A percentile compares a stretch with the other conserved stretches of the same genome.
Evolutionary conservation across 129 eudicot genomes (phyloP).

Genomic region (Chrysanthemum makinoi): DNA sequence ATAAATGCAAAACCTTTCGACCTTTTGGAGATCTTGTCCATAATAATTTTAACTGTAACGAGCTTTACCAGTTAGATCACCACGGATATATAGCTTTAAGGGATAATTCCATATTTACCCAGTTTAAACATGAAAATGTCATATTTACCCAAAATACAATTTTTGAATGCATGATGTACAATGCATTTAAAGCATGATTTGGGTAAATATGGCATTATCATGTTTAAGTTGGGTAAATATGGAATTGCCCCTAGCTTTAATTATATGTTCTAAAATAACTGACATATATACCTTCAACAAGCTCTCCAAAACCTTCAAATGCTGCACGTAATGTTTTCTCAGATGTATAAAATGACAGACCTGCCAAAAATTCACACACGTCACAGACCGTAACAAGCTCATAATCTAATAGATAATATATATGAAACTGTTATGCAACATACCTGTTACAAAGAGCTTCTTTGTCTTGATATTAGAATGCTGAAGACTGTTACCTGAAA

Average conservation of each 20-base stretch:
- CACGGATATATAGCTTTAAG: neutral
- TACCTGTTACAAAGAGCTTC: conserved; percentile 95
- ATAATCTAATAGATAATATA: conserved; percentile 7
- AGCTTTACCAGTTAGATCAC: neutral
- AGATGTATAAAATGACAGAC: conserved; percentile 92
- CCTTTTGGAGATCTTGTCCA: conserved; percentile 98
- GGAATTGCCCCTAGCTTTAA: too few relatives aligned
- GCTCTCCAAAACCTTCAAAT: conserved; percentile 92
- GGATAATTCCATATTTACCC: too few relatives aligned
- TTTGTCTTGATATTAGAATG: conserved; percentile 56
- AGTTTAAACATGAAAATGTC: too few relatives aligned
- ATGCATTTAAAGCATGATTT: too few relatives aligned
- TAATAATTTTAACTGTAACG: conserved; percentile 69
- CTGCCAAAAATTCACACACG: conserved; percentile 35
- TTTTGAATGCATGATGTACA: too few relatives aligned
- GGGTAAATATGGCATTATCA: too few relatives aligned
- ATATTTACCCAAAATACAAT: too few relatives aligned
- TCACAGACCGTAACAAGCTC: neutral
- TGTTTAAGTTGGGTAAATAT: too few relatives aligned
- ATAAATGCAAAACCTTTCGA: conserved; percentile 93
- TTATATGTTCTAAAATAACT: conserved; percentile 2
- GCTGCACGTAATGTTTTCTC: conserved; percentile 96
- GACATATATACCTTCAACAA: conserved; percentile 63
- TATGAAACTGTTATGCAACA: conserved; percentile 15
- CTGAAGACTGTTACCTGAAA: conserved; percentile 39